Base-by-base conservation (phyloP, 164 flowering plant genomes). In the Protea cynaroides region DNA sequence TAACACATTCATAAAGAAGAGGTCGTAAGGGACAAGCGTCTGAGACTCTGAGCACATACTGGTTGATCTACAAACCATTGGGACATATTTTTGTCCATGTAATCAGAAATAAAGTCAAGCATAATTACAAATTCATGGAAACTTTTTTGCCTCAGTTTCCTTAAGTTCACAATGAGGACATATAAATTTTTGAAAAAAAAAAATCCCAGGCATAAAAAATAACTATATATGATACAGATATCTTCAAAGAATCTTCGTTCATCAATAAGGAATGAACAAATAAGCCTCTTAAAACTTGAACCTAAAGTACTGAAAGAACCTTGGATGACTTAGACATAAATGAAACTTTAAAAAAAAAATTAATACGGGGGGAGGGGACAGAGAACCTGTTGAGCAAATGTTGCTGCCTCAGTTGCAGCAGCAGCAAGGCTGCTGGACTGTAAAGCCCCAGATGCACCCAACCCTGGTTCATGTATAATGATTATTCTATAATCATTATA, bases 341-440 rank as follows among this genome's bases (percentile, higher is more conserved):
- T 49, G 40, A 25, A 22, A 9, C 25, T 29, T 0, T n/a, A 25
- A n/a, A n/a, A n/a, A n/a, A n/a, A n/a, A n/a, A n/a, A n/a, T n/a
- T n/a, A n/a, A n/a, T n/a, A 15, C 36, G 22, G 23, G 24, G n/a
- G n/a, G n/a, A 15, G 52, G 14, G 19, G n/a, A 50, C n/a, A 12
- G 23, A 57, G 50, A 49, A 95, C 99, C 96, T 95, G 99, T 60
- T 95, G 99, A 56, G 99, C 76, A 86, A 95, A 95, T 63, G 97
- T 72, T 23, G 99, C 99, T 17, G 99, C 99, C 78, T 95, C 97
- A 82, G 92, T 95, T 70, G 99, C 99, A 69, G 99, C 99, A 71
- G 97, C 99, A 60, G 99, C 99, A 72, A 95, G 92, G 70, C 92
- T 88, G 79, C 97, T 92, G 24, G 97, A 86, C 62, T 94, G 97